Conservation (phyloP, 225 moss, liverwort and hornwort genomes). For the Pseudisothecium myosuroides region DNA sequence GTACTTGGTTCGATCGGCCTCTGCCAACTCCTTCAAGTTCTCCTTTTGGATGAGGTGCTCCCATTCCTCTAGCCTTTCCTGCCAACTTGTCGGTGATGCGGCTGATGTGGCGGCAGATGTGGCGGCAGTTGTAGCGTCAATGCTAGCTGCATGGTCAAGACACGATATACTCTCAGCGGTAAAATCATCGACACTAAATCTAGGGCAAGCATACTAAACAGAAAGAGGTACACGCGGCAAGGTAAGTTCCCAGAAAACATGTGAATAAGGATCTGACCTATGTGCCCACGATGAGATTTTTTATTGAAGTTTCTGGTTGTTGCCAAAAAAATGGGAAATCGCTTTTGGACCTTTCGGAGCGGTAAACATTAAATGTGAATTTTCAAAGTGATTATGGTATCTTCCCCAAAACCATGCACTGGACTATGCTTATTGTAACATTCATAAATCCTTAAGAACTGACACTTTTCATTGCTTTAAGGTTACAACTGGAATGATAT, state of each 20-base stretch:
- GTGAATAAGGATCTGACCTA: neutral
- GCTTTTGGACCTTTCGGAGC: neutral
- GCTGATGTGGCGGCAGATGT: neutral
- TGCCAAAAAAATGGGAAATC: neutral
- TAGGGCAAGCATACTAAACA: neutral
- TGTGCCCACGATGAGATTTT: neutral
- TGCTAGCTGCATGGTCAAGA: neutral
- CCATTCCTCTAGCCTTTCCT: slow-evolving; percentile 64
- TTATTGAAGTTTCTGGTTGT: neutral
- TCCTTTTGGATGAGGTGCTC: slow-evolving; percentile 29
- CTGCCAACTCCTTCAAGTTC: slow-evolving; percentile 45
- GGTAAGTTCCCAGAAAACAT: neutral
- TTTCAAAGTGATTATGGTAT: neutral
- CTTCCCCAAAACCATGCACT: neutral
- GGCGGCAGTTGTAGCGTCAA: neutral
- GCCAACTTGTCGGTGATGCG: slow-evolving; percentile 23
- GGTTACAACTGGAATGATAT: neutral
- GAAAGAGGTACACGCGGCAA: neutral
- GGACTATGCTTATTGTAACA: neutral
- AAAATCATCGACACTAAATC: neutral
- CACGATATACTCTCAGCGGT: neutral
- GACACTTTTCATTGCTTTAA: neutral
- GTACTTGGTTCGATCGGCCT: slow-evolving; percentile 41
- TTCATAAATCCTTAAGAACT: neutral
- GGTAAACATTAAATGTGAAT: neutral